A percentile compares a stretch with the other conserved stretches of the same genome.
Conservation (phyloP, 495 filamentous ascomycete genomes). For the Annulohypoxylon maeteangense region DNA sequence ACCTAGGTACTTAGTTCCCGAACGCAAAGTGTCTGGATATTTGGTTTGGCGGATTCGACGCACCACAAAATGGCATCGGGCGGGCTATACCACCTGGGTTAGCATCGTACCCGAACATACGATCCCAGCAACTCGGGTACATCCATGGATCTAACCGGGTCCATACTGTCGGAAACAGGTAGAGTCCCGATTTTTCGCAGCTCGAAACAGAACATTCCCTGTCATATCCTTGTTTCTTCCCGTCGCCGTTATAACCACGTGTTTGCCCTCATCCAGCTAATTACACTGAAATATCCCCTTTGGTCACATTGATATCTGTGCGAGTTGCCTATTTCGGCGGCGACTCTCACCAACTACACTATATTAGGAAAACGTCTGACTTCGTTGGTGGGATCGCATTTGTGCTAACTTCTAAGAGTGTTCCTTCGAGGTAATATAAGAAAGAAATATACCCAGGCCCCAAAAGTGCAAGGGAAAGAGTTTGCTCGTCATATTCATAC, state of each 20-base stretch:
- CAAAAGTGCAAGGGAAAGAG: neutral
- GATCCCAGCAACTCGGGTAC: constrained; percentile 7
- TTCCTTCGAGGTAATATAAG: neutral
- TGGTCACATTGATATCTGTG: neutral
- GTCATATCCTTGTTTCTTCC: constrained; percentile 9
- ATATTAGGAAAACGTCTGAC: neutral
- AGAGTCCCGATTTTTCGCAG: neutral
- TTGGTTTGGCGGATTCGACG: neutral
- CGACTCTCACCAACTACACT: neutral
- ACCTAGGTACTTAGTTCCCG: neutral
- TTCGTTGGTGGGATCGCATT: neutral
- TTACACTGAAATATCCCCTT: neutral
- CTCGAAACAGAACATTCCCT: neutral
- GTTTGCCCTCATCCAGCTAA: neutral
- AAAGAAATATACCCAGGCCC: neutral
- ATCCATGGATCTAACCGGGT: constrained; percentile 9
- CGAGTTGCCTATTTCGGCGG: neutral
- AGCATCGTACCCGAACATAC: neutral
- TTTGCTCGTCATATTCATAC: neutral
- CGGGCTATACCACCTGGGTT: neutral
- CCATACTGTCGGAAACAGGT: constrained; percentile 4
- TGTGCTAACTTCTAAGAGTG: neutral
- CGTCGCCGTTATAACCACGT: neutral
- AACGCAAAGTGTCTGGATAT: neutral
- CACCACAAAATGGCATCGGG: neutral